Percentiles rank a stretch among this genome's conserved stretches.
These are phyloP conservation scores for Neurospora sublineolata DNA, from an alignment of 495 filamentous ascomycete genomes.

Conservation along the genomic window DNA sequence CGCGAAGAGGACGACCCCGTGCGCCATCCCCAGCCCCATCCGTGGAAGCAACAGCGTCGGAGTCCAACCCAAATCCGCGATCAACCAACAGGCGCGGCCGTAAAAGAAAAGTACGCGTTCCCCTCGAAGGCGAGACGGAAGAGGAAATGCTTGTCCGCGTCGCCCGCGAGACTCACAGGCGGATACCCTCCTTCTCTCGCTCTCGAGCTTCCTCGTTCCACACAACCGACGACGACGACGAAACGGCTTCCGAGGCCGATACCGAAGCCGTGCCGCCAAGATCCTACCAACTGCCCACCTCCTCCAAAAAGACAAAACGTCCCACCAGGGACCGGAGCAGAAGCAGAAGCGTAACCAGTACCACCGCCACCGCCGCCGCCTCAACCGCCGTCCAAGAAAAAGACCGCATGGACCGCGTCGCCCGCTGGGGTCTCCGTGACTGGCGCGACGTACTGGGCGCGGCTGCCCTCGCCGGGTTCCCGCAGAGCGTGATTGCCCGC, in stretches of 20 bases:
- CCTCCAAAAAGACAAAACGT: neutral
- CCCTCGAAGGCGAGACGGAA: conserved; percentile 33
- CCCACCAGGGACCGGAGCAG: neutral
- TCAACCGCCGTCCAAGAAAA: neutral
- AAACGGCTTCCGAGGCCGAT: neutral
- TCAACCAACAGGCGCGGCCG: conserved; percentile 18
- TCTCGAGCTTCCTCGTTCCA: neutral
- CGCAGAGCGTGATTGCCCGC: conserved; percentile 47
- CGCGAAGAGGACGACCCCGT: neutral
- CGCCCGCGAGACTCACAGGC: conserved; percentile 24
- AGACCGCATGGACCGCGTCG: conserved; percentile 5
- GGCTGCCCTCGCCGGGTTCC: conserved; percentile 58
- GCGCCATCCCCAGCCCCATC: neutral
- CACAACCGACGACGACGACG: neutral
- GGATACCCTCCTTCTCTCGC: conserved; percentile 3
- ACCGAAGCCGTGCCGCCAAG: neutral
- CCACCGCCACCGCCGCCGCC: neutral
- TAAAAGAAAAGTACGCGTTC: conserved; percentile 22
- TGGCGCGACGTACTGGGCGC: conserved; percentile 73
- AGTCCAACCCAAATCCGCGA: neutral
- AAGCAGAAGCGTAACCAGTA: neutral
- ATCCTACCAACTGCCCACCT: neutral
- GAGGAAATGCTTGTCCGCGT: conserved; percentile 28
- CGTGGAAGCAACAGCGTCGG: neutral
- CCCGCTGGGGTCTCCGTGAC: conserved; percentile 44